phyloP scores from a whole-genome alignment of 75 land plant species.

The Pinus taeda region DNA sequence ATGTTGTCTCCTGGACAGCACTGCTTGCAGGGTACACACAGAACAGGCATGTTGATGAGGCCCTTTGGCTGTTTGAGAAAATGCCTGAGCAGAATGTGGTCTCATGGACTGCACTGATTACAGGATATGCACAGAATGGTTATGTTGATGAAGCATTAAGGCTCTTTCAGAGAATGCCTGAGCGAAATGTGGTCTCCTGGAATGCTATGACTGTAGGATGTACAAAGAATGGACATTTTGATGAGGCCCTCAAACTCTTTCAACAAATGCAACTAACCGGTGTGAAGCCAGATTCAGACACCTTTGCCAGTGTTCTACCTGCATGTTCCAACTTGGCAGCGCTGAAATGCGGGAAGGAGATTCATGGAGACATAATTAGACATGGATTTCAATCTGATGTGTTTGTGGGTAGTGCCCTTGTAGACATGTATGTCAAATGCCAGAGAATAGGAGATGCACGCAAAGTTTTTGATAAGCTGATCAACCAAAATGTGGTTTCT shows the following conservation, averaged over 20 bases:
- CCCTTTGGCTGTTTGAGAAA: slow-evolving; percentile 20
- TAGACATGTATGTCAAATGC: slow-evolving; percentile 58
- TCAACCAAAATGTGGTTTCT: slow-evolving; percentile 25
- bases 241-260: no score
- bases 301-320: slow-evolving; percentile 36
- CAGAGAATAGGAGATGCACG: slow-evolving; percentile 36
- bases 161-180: no score
- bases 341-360: slow-evolving; percentile 29
- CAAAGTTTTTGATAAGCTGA: slow-evolving; percentile 31
- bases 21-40: slow-evolving; percentile 53
- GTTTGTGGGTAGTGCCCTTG: slow-evolving; percentile 41
- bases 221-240: no score
- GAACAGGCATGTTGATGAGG: slow-evolving; percentile 21
- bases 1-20: slow-evolving; percentile 67
- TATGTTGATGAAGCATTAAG: no score
- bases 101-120: no score
- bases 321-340: slow-evolving; percentile 29
- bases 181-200: no score
- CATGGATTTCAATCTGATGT: slow-evolving; percentile 27
- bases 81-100: slow-evolving; percentile 25
- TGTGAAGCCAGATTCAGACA: slow-evolving; percentile 48
- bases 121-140: no score
- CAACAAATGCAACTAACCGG: slow-evolving; percentile 5
- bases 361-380: slow-evolving; percentile 34
- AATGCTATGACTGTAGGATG: no score